Evolutionary conservation across 1,284 basidiomycete genomes (phyloP).

Genomic region (Pyrrhoderma lamaoense): DNA sequence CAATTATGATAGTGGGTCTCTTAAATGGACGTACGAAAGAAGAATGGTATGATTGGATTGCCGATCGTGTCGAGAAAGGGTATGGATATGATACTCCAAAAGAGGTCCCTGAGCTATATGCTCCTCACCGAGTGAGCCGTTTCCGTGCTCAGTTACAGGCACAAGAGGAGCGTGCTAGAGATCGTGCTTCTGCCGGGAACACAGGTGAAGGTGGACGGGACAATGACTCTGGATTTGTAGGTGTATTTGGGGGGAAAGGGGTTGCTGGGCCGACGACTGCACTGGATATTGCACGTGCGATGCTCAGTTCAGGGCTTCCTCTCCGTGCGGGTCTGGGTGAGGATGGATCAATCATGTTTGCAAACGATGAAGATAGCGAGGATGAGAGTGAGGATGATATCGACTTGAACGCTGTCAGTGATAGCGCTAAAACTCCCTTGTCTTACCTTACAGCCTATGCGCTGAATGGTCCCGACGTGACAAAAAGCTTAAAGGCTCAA

Average conservation of each 20-base stretch:
- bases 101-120: constrained; percentile 60
- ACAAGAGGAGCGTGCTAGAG: constrained; percentile 44
- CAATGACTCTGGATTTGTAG: not conserved
- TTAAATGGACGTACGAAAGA: constrained; percentile 82
- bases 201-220: not conserved
- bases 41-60: constrained; percentile 93
- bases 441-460: constrained; percentile 13
- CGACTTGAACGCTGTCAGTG: not conserved
- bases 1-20: constrained; percentile 85
- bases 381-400: constrained; percentile 26
- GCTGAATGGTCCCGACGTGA: constrained; percentile 31
- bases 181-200: constrained; percentile 22
- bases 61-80: constrained; percentile 71
- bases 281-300: constrained; percentile 19
- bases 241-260: constrained; percentile 12
- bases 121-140: constrained; percentile 48
- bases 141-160: constrained; percentile 52
- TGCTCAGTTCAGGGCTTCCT: constrained; percentile 51
- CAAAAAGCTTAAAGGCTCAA: constrained; percentile 50
- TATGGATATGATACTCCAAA: constrained; percentile 70
- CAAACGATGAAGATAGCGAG: constrained; percentile 33
- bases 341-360: constrained; percentile 48
- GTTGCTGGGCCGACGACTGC: not conserved
- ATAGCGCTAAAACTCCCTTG: not conserved
- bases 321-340: constrained; percentile 46